These are phyloP conservation scores for Entomortierella beljakovae DNA, from an alignment of 192 early-diverging fungal species.

Conservation along the genomic window DNA sequence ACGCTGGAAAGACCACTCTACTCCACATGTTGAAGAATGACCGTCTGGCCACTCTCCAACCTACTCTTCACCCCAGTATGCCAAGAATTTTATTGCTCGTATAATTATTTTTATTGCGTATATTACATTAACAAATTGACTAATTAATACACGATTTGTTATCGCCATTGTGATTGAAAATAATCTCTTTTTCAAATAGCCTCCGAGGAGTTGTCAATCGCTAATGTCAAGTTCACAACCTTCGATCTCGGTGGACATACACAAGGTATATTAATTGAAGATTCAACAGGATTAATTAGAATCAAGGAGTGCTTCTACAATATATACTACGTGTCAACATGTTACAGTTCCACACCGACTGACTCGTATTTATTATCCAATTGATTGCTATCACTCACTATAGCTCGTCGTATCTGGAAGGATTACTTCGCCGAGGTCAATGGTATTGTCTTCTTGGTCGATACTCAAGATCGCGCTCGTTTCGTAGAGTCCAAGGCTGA, in stretches of 20 bases:
- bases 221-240: constrained; percentile 97
- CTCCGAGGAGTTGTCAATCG: constrained; percentile 97
- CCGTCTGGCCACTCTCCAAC: constrained; percentile 92
- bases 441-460: constrained; percentile 98
- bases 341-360: neutral
- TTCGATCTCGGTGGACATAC: constrained; percentile 98
- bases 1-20: constrained; percentile 98
- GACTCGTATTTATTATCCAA: neutral
- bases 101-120: neutral
- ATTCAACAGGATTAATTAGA: neutral
- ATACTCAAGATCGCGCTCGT: constrained; percentile 86
- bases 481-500: constrained; percentile 94
- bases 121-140: neutral
- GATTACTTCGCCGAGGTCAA: constrained; percentile 99
- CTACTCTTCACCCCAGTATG: constrained; percentile 98
- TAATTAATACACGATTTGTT: neutral
- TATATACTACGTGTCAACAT: constrained; percentile 10
- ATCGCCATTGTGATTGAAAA: no score
- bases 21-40: constrained; percentile 99
- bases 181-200: constrained; percentile 56
- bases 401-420: constrained; percentile 97
- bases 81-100: constrained; percentile 4
- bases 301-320: constrained; percentile 8
- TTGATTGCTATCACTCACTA: neutral
- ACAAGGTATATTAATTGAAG: constrained; percentile 69